These are phyloP conservation scores for Penicillium silybi DNA, from an alignment of 495 filamentous ascomycete species.

Conservation along the genomic window DNA sequence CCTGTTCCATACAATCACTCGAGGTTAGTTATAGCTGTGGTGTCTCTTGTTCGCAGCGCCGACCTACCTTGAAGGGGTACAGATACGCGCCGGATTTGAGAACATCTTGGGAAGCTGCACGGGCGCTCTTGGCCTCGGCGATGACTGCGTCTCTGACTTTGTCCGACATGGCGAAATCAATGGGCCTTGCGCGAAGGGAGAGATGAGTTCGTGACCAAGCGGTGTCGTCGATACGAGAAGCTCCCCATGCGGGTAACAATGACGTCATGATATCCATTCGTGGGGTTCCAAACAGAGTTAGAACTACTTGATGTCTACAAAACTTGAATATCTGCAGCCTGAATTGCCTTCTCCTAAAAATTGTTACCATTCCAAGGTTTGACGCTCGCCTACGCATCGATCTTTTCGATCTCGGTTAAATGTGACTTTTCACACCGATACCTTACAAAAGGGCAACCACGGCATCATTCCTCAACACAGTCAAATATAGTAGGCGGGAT, in stretches of 20 bases:
- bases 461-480: too few relatives aligned
- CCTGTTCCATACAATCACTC: conserved; percentile 32
- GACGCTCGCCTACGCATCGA: too few relatives aligned
- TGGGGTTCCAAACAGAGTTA: too few relatives aligned
- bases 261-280: background rate
- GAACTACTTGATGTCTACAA: background rate
- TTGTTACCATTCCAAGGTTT: too few relatives aligned
- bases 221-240: background rate
- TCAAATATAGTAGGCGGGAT: too few relatives aligned
- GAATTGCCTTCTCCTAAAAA: too few relatives aligned
- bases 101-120: conserved; percentile 54
- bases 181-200: background rate
- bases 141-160: conserved; percentile 39
- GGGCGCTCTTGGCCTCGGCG: conserved; percentile 37
- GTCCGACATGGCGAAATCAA: conserved; percentile 33
- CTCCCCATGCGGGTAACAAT: background rate
- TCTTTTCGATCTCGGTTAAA: too few relatives aligned
- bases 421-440: too few relatives aligned
- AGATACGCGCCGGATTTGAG: conserved; percentile 72
- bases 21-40: background rate
- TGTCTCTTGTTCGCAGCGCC: conserved; percentile 9
- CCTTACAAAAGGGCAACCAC: too few relatives aligned
- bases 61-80: conserved; percentile 74
- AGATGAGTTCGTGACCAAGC: background rate
- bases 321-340: too few relatives aligned